Base-by-base conservation (phyloP, 805 yeast genomes). In the Blastobotrys muscicola region DNA sequence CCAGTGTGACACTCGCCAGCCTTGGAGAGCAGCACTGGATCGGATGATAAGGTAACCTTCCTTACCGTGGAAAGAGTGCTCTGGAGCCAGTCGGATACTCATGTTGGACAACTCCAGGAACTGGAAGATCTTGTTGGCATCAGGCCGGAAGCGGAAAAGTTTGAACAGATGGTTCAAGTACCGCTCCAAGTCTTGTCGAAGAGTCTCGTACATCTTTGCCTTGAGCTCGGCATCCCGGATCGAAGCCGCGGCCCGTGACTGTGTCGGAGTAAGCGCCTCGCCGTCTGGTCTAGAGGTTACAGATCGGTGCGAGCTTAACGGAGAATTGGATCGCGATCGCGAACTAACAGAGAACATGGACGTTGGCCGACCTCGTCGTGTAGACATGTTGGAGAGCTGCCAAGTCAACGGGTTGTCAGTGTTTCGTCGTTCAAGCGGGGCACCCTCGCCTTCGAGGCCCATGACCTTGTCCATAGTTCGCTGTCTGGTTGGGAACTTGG, bases 1-100 rank as follows among this genome's bases (percentile, higher is more conserved):
- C 62, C 86, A 76, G 58, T 90, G 97, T 2, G 92, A 84, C 4
- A 90, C 96, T 53, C 94, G 71, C 97, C 98, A 92, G 2, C 98
- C 97, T 59, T 86, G 94, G 0, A 87, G 72, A 49, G 77, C 78
- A 0, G 97, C 90, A 0, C 86, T 78, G 1, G 95, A 81, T 14
- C 87, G 78, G 38, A 89, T 76, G 43, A 83, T 75, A 45, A 90
- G 61, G 41, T 77, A 75, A 1, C 98, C 99, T 62, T 92, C 96
- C 54, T 87, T 92, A 1, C 97, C 95, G 44, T 77, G 78, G 56
- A 71, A 82, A 0, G 85, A 82, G 26, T 77, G 74, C 60, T 92
- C 98, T 50, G 85, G 80, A 39, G 90, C 80, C 34, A 92, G 67
- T 39, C 87, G 67, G 7, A 92, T 78, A 5, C 95, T 85, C 50